phyloP scores from a whole-genome alignment of 148 eudicot species.

The Pharnaceum exiguum region DNA sequence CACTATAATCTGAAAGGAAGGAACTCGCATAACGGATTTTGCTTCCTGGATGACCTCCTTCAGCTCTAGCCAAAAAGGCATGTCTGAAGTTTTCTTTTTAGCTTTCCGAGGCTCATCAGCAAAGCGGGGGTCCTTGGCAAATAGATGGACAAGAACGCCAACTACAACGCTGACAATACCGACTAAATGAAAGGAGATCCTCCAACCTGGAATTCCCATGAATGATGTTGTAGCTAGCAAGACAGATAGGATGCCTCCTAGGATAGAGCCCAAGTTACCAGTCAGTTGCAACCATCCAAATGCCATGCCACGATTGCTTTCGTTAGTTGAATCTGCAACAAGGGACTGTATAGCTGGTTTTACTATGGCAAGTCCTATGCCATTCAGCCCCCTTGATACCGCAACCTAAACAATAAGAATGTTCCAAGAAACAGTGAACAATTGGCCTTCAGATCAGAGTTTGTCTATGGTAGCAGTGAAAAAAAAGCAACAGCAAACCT shows the following conservation, averaged over 20 bases:
- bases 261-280: constrained; percentile 83
- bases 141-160: constrained; percentile 62
- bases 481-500: too few relatives aligned
- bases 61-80: constrained; percentile 39
- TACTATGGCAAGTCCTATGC: constrained; percentile 93
- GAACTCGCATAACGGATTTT: constrained; percentile 62
- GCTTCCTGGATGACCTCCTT: constrained; percentile 57
- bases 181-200: constrained; percentile 72
- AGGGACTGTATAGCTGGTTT: constrained; percentile 94
- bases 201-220: constrained; percentile 87
- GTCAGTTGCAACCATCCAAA: constrained; percentile 78
- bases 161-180: constrained; percentile 60
- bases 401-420: too few relatives aligned
- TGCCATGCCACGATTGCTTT: constrained; percentile 74
- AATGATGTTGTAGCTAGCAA: constrained; percentile 77
- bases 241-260: constrained; percentile 85
- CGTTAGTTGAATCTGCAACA: constrained; percentile 82
- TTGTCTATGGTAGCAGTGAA: too few relatives aligned
- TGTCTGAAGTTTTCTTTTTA: constrained; percentile 19
- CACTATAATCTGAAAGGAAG: constrained; percentile 86
- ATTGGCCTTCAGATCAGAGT: too few relatives aligned
- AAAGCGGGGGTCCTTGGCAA: constrained; percentile 67
- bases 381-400: constrained; percentile 90
- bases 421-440: too few relatives aligned
- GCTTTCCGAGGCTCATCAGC: constrained; percentile 40